phyloP scores from a whole-genome alignment of 768 basidiomycete species.

The Sutorius australiensis region DNA sequence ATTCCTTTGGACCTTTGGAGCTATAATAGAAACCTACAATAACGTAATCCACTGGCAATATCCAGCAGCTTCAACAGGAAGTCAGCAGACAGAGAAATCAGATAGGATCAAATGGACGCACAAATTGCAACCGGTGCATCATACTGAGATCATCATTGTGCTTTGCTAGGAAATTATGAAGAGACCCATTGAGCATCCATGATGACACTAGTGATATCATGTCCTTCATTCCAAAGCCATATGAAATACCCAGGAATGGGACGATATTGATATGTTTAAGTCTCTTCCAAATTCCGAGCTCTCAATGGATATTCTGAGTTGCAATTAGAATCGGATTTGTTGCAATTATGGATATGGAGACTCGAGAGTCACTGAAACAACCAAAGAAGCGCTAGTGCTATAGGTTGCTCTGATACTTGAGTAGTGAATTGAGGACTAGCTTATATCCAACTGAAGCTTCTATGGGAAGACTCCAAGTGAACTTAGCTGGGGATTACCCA shows the following conservation, averaged over 20 bases:
- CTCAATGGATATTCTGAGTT: not conserved
- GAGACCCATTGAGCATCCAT: not conserved
- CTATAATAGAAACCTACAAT: not conserved
- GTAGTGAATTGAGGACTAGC: too few relatives aligned
- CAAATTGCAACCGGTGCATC: conserved; percentile 3
- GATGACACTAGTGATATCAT: not conserved
- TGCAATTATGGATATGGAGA: too few relatives aligned
- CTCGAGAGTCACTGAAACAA: too few relatives aligned
- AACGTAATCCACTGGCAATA: conserved; percentile 11
- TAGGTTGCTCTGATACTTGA: too few relatives aligned
- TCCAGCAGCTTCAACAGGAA: conserved; percentile 10
- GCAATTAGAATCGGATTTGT: too few relatives aligned
- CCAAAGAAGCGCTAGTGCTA: too few relatives aligned
- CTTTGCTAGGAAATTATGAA: not conserved
- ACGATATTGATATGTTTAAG: conserved; percentile 5
- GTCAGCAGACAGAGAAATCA: conserved; percentile 18
- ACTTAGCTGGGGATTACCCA: too few relatives aligned
- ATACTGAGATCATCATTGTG: too few relatives aligned
- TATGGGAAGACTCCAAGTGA: too few relatives aligned
- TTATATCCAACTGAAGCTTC: too few relatives aligned
- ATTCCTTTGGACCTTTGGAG: not conserved
- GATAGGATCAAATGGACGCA: conserved; percentile 14
- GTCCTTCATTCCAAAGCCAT: not conserved
- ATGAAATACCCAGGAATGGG: conserved; percentile 7
- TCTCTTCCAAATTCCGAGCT: conserved; percentile 8